phyloP scores from a whole-genome alignment of 805 yeast species.

The Teunomyces cretensis region DNA sequence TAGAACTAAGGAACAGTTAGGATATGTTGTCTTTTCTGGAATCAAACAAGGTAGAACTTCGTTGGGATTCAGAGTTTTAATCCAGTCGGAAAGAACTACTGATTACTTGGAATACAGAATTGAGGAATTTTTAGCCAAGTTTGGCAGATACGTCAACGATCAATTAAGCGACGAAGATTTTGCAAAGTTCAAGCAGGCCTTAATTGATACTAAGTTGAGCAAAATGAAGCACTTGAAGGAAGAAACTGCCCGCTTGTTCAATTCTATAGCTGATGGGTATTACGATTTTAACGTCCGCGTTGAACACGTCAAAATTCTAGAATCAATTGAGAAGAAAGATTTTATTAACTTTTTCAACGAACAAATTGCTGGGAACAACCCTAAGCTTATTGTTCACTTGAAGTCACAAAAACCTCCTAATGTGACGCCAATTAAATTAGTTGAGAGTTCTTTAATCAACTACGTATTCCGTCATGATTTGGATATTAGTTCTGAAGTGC shows the following conservation, averaged over 20 bases:
- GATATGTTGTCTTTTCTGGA: slow-evolving; percentile 89
- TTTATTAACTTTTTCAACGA: slow-evolving; percentile 53
- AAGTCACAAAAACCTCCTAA: slow-evolving; percentile 47
- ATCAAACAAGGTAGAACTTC: slow-evolving; percentile 66
- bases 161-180: slow-evolving; percentile 65
- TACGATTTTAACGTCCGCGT: slow-evolving; percentile 69
- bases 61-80: slow-evolving; percentile 67
- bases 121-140: slow-evolving; percentile 55
- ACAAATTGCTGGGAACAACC: slow-evolving; percentile 29
- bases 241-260: slow-evolving; percentile 67
- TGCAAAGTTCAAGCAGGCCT: slow-evolving; percentile 64
- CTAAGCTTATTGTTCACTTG: slow-evolving; percentile 38
- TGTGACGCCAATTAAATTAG: slow-evolving; percentile 16
- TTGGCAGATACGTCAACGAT: slow-evolving; percentile 43
- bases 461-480: slow-evolving; percentile 21
- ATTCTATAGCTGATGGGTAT: slow-evolving; percentile 68
- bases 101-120: slow-evolving; percentile 76
- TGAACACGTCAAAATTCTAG: slow-evolving; percentile 56
- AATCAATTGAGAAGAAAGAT: slow-evolving; percentile 54
- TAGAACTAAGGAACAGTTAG: slow-evolving; percentile 92
- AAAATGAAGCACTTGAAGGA: slow-evolving; percentile 77
- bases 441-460: slow-evolving; percentile 28
- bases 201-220: slow-evolving; percentile 63
- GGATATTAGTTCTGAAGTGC: slow-evolving; percentile 23
- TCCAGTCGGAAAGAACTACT: slow-evolving; percentile 82